These are phyloP conservation scores for Irpex sp. DNA, from an alignment of 1,284 basidiomycete species.

Conservation along the genomic window DNA sequence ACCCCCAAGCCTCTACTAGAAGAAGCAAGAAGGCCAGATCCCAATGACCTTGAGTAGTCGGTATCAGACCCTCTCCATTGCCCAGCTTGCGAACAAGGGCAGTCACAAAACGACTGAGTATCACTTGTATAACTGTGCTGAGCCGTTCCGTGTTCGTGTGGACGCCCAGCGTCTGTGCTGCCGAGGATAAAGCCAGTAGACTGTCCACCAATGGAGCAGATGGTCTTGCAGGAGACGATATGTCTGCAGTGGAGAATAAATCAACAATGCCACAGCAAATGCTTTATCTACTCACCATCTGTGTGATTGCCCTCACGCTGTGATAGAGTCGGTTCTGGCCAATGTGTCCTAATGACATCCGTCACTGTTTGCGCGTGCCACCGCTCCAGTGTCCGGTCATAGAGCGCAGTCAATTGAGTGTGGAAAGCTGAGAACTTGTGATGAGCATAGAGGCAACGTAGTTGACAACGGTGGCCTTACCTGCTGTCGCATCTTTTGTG, in stretches of 20 bases:
- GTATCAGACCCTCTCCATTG: background rate
- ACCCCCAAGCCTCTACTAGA: conserved; percentile 21
- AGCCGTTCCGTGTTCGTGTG: background rate
- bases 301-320: background rate
- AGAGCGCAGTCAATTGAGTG: conserved; percentile 33
- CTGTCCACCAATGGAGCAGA: background rate
- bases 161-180: background rate
- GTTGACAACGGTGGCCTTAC: conserved; percentile 26
- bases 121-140: background rate
- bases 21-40: conserved; percentile 34
- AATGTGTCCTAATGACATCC: conserved; percentile 24
- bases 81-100: background rate
- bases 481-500: conserved; percentile 29
- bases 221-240: background rate
- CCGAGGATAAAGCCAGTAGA: background rate
- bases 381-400: conserved; percentile 38
- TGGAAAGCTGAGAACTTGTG: conserved; percentile 39
- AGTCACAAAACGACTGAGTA: conserved; percentile 30
- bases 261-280: conserved; percentile 30
- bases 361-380: conserved; percentile 47
- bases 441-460: conserved; percentile 5
- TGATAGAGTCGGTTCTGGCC: background rate
- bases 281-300: background rate
- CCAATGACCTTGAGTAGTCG: conserved; percentile 8
- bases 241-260: conserved; percentile 12